These are phyloP conservation scores for Houttuynia cordata DNA, from an alignment of 164 flowering plant genomes.

Conservation along the genomic window DNA sequence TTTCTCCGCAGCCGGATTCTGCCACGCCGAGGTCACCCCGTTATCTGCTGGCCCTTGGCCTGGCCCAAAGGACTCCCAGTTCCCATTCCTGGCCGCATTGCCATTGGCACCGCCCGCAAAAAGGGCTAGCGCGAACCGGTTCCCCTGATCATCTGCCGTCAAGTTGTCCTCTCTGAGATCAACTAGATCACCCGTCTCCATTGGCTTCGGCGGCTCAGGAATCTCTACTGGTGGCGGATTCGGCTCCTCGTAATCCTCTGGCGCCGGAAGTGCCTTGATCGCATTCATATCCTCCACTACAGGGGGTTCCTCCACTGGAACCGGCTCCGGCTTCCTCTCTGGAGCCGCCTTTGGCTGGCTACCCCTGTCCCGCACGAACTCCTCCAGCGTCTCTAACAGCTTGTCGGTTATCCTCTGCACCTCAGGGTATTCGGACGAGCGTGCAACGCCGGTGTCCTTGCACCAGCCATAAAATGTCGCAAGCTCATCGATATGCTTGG, in stretches of 20 bases:
- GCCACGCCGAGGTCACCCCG: slow-evolving; percentile 63
- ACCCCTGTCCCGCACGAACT: slow-evolving; percentile 33
- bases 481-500: slow-evolving; percentile 72
- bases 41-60: slow-evolving; percentile 22
- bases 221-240: neutral
- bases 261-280: slow-evolving; percentile 67
- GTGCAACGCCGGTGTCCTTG: slow-evolving; percentile 58
- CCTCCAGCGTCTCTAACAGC: slow-evolving; percentile 37
- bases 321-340: slow-evolving; percentile 31
- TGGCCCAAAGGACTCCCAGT: slow-evolving; percentile 54
- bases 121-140: slow-evolving; percentile 57
- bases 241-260: slow-evolving; percentile 31
- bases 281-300: slow-evolving; percentile 33
- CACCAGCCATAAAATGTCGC: slow-evolving; percentile 60
- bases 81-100: slow-evolving; percentile 23
- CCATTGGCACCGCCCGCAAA: slow-evolving; percentile 30
- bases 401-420: slow-evolving; percentile 50
- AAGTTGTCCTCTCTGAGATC: slow-evolving; percentile 41
- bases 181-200: slow-evolving; percentile 40
- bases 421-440: slow-evolving; percentile 59
- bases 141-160: slow-evolving; percentile 60
- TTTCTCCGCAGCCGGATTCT: slow-evolving; percentile 51
- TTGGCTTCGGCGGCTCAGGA: slow-evolving; percentile 7
- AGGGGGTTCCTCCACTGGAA: slow-evolving; percentile 3
- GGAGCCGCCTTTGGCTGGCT: slow-evolving; percentile 32